Base-by-base conservation (phyloP, 2,329 filamentous ascomycete genomes). In the Epicoccum nigrum region DNA sequence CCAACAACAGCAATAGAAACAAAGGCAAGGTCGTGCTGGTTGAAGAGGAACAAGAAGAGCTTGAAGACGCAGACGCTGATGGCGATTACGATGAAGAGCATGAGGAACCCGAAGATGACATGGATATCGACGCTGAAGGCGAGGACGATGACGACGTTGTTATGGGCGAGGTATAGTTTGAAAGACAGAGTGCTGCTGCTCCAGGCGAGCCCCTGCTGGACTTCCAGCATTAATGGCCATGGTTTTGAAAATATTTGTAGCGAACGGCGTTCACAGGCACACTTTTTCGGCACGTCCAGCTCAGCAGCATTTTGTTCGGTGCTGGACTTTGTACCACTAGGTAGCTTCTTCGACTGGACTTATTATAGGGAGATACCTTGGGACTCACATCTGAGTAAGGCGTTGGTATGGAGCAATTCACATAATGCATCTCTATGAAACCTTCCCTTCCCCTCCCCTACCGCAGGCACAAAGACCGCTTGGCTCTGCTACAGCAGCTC, bases 11-110 rank as follows among this genome's bases (percentile, higher is more conserved):
- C 31, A 45, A 51, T 19, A 69, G 65, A 35, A 63, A 63, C 2
- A 72, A 73, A 32, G 65, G 59, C 3, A 67, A 59, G 28, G 53
- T 58, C 2, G 28, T 63, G 17, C 41, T 52, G 2, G 64, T 63
- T 30, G 68, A 72, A 8, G 68, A 68, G 30, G 69, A 69, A 25
- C 62, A 69, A 2, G 67, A 68, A 7, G 68, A 68, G 6, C 64
- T 66, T 7, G 69, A 62, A 39, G 64, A 68, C 21, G 41, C 62
- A n/a, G 62, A 67, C 43, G 64, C 62, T 5, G 65, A 60, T 21
- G 62, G 59, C n/a, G 57, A 60, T 30, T 58, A 60, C n/a, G 59
- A 60, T 23, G 59, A 62, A 35, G 56, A 58, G 28, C 55, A 51
- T 32, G 56, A 42, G 16, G 55, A 60, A 11, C 56, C 54, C 31